phyloP scores from a whole-genome alignment of 768 basidiomycete genomes.

The Naematelia encephala region DNA sequence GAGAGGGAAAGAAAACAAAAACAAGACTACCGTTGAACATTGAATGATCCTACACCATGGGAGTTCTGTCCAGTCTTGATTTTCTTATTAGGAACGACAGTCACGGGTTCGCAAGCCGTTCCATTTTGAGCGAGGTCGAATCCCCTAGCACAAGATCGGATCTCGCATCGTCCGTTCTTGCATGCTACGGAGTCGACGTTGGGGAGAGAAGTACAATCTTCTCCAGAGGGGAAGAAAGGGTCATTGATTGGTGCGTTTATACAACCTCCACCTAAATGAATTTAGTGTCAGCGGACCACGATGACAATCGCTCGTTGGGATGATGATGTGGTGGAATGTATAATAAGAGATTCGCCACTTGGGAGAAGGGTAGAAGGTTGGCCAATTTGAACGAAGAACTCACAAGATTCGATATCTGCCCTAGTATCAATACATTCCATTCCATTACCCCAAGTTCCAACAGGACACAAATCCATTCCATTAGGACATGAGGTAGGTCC shows the following conservation, averaged over 20 bases:
- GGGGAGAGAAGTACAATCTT: constrained; percentile 35
- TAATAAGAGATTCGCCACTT: background rate
- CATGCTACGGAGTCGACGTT: constrained; percentile 31
- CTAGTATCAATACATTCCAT: constrained; percentile 34
- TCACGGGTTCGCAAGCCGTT: constrained; percentile 9
- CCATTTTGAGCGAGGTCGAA: constrained; percentile 9
- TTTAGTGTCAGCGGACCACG: background rate
- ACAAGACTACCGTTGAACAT: background rate
- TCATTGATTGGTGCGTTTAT: constrained; percentile 7
- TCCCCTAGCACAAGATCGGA: constrained; percentile 16
- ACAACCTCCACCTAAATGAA: constrained; percentile 42
- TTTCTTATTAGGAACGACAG: background rate
- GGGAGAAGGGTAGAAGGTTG: too few species aligned
- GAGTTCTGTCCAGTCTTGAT: background rate
- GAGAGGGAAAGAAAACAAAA: too few species aligned
- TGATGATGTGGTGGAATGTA: too few species aligned
- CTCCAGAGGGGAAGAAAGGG: constrained; percentile 15
- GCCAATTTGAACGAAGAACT: constrained; percentile 2
- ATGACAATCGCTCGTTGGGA: too few species aligned
- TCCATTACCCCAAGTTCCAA: constrained; percentile 2
- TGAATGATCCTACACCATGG: background rate
- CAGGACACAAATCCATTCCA: constrained; percentile 10
- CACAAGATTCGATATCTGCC: constrained; percentile 31
- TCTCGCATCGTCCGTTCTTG: constrained; percentile 17
- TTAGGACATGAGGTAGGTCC: constrained; percentile 1